Evolutionary conservation across 805 yeast species (phyloP).

Genomic region (Candida lessepsii): DNA sequence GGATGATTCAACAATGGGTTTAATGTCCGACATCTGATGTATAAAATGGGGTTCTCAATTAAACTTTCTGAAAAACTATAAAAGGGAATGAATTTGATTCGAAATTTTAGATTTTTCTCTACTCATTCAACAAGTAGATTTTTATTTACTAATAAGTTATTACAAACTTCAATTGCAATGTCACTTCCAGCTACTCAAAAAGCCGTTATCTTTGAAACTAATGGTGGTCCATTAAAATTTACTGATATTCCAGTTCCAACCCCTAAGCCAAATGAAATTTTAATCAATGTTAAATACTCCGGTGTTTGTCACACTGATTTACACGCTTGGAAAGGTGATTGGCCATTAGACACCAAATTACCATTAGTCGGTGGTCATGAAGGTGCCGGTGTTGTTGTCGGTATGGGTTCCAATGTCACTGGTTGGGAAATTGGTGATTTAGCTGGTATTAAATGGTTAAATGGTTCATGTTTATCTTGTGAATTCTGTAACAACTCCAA

Average conservation of each 20-base stretch:
- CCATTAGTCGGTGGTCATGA: conserved; percentile 50
- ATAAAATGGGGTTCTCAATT: conserved; percentile 4
- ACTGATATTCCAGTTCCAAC: conserved; percentile 43
- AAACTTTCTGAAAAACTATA: conserved; percentile 5
- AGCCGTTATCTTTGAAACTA: conserved; percentile 42
- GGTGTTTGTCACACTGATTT: conserved; percentile 49
- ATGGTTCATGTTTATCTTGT: conserved; percentile 43
- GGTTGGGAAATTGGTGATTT: conserved; percentile 45
- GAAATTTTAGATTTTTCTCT: conserved; percentile 5
- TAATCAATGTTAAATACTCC: conserved; percentile 44
- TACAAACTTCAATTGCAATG: conserved; percentile 13
- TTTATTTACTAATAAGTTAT: conserved; percentile 3
- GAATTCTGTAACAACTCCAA: conserved; percentile 41
- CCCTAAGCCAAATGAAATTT: conserved; percentile 41
- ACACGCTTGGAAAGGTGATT: conserved; percentile 49
- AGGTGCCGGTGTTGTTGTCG: conserved; percentile 49
- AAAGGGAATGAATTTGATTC: conserved; percentile 6
- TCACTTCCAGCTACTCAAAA: conserved; percentile 41
- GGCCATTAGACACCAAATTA: conserved; percentile 45
- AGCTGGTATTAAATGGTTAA: conserved; percentile 48
- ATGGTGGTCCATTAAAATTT: conserved; percentile 42
- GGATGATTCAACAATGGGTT: background rate
- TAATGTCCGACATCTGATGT: conserved; percentile 6
- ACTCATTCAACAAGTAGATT: conserved; percentile 5
- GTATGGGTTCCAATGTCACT: conserved; percentile 38